Base-by-base conservation (phyloP, 2,329 filamentous ascomycete genomes). In the Fusarium gaditjirri region DNA sequence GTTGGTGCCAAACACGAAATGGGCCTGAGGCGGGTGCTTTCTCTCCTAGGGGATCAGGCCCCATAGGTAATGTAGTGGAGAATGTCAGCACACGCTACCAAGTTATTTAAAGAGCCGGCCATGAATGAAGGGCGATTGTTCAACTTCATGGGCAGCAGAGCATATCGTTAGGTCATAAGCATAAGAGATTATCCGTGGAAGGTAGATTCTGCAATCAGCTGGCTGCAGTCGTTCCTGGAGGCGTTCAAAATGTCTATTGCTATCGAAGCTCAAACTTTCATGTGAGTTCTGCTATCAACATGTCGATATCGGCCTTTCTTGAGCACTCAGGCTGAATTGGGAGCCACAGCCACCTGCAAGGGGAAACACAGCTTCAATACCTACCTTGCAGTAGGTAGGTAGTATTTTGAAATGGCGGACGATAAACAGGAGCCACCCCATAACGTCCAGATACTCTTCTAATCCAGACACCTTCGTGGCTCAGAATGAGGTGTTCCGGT, bases 81-180 rank as follows among this genome's bases (percentile, higher is more conserved):
- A 73, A 73, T 57, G 69, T 71, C 69, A 71, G 69, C 69, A 70
- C 65, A 71, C 39, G 54, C 65, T 72, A 72, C 72, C 69, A 70
- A 44, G 70, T 70, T 66, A 73, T 70, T 73, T 63, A 70, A 56
- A 52, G 54, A 55, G 33, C 35, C 39, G 35, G 44, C 39, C 31
- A 47, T 41, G 39, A 58, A 61, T 29, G 27, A 62, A 63, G 39
- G 42, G 33, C 36, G 39, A 54, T 61, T 38, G 59, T 61, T 52
- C 29, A 33, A 43, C 49, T 66, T 42, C 47, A 64, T 33, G 62
- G 62, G 54, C 47, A 67, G 62, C 38, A 38, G 27, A 53, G 12
- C 17, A 53, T 38, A 27, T 53, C 23, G 49, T 53, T 17, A 21
- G 23, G 23, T 27, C 31, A 27, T 8, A 21, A 38, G 31, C 31